Evolutionary conservation across 495 filamentous ascomycete species (phyloP), one percentile per base, ranked within the genome.

Genomic region (Aspergillus olivimuriae): DNA sequence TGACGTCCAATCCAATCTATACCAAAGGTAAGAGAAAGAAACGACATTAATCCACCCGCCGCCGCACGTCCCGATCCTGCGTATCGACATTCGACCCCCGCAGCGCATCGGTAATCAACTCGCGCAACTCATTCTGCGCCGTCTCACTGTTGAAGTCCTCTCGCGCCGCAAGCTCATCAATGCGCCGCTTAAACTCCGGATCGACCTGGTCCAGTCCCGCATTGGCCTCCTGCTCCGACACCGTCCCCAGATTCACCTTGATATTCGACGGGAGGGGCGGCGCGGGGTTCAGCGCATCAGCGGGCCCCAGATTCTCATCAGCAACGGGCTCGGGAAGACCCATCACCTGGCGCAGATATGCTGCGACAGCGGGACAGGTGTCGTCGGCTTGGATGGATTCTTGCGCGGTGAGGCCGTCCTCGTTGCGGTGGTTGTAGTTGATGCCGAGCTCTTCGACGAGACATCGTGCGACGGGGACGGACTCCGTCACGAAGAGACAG

Each of bases 401-500:
- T 38, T 73, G 67, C 2, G 87, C 87, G 12, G 78, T 88, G 47
- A 79, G 54, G 4, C 81, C 84, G 24, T 87, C 82, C 20, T 75
- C 60, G 52, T 86, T 85, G 43, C 57, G 73, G 35, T 78, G 68
- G 28, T 65, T 68, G 23, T 76, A 62, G 52, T 91, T 79, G 22
- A 86, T 78, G 2, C 79, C 80, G 2, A 97, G 69, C 56, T 94
- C 87, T 57, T 94, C 86, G 4, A 96, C 76, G 9, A 95, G 69
- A 21, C 79, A 75, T 48, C 77, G 77, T 23, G 91, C 90, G 15
- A 85, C 75, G 3, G 84, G 81, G 22, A 87, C 72, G 0, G 73
- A 82, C 58, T 98, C 92, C 19, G 80, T 77, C 9, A 85, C 86
- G 51, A 94, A 97, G 4, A 98, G 73, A 15, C 90, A 84, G 6